phyloP scores from a whole-genome alignment of 371 early-diverging fungal species.

The Rhizopus arrhizus region DNA sequence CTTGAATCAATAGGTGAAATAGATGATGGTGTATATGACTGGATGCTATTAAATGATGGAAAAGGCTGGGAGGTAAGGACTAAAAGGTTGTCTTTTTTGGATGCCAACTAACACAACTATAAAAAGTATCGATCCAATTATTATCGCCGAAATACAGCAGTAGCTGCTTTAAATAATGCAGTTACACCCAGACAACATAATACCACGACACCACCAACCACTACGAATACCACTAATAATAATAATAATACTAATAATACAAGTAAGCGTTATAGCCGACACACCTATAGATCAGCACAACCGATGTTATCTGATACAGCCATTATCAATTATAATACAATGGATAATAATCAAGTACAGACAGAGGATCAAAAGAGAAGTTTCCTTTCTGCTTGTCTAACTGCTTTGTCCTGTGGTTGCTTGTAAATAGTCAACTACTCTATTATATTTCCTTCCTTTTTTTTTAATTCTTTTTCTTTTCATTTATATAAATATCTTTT shows the following conservation, averaged over 20 bases:
- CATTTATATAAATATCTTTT: too few relatives aligned
- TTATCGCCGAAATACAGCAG: slow-evolving; percentile 22
- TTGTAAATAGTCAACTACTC: background rate
- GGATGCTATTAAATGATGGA: slow-evolving; percentile 67
- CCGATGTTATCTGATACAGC: slow-evolving; percentile 24
- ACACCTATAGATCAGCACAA: slow-evolving; percentile 24
- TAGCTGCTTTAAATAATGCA: slow-evolving; percentile 24
- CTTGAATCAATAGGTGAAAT: slow-evolving; percentile 66
- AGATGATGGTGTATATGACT: slow-evolving; percentile 90
- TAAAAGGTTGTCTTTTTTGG: background rate
- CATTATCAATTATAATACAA: slow-evolving; percentile 23
- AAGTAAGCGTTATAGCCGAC: slow-evolving; percentile 13
- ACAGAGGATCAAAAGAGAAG: slow-evolving; percentile 21
- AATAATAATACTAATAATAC: slow-evolving; percentile 10
- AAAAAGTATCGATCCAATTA: slow-evolving; percentile 22
- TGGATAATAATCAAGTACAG: slow-evolving; percentile 21
- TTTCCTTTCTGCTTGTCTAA: slow-evolving; percentile 12
- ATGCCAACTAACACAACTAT: background rate
- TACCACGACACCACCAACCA: background rate
- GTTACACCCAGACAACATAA: slow-evolving; percentile 3
- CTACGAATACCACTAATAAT: background rate
- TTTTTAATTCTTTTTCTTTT: too few relatives aligned
- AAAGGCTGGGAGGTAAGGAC: slow-evolving; percentile 53
- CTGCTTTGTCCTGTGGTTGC: background rate
- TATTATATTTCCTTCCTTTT: too few relatives aligned